Conservation (phyloP, 2,329 filamentous ascomycete species). For the Diaporthe ampelina region DNA sequence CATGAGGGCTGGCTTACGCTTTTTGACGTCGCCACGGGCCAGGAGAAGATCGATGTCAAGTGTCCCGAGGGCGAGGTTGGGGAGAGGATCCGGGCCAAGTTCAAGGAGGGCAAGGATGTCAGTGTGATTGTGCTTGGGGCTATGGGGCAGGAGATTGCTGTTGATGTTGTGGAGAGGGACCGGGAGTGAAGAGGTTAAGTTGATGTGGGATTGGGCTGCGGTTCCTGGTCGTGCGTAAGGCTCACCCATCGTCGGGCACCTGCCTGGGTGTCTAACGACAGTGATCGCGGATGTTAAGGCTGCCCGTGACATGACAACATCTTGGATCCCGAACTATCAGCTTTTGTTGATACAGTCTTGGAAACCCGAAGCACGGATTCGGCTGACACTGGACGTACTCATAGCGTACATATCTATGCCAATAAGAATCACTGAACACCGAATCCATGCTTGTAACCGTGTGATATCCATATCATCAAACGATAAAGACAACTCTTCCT, state of each 20-base stretch:
- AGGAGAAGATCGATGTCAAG: not conserved
- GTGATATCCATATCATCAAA: accelerated
- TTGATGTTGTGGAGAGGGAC: slow-evolving; percentile 5
- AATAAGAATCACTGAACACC: not conserved
- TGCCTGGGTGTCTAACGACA: too few species aligned
- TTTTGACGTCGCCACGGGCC: not conserved
- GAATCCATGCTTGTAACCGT: not conserved
- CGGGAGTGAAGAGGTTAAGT: not conserved
- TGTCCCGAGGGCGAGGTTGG: not conserved
- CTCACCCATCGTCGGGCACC: too few species aligned
- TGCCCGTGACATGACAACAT: not conserved
- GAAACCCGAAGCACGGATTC: too few species aligned
- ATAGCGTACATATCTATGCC: not conserved
- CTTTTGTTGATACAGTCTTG: too few species aligned
- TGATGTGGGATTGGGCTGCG: too few species aligned
- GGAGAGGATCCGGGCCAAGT: slow-evolving; percentile 6
- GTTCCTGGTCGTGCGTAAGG: too few species aligned
- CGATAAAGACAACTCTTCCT: not conserved
- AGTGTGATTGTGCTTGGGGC: slow-evolving; percentile 8
- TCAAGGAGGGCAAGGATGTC: not conserved
- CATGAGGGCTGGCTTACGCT: slow-evolving; percentile 3
- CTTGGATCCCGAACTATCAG: too few species aligned
- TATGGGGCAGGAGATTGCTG: slow-evolving; percentile 7
- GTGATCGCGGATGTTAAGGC: too few species aligned
- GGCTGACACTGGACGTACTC: not conserved